phyloP scores from a whole-genome alignment of 306 rosid genomes.

The Calophaca sinica region DNA sequence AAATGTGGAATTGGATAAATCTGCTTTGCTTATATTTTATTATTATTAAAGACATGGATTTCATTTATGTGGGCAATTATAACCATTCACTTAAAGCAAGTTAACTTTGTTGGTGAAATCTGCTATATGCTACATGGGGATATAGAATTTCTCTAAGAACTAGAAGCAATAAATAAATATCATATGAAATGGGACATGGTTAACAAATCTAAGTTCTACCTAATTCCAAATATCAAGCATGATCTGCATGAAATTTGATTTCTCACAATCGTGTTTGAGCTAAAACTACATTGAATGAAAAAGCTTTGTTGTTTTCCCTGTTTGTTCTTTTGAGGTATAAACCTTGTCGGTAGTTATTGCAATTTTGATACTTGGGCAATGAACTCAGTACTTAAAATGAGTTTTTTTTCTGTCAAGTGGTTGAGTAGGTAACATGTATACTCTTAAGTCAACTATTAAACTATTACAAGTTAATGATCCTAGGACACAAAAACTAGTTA shows the following conservation, averaged over 20 bases:
- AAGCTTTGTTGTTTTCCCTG: background rate
- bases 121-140: constrained; percentile 11
- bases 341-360: background rate
- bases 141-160: constrained; percentile 4
- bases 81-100: background rate
- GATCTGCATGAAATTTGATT: constrained; percentile 7
- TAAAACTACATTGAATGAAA: background rate
- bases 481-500: background rate
- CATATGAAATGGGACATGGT: constrained; percentile 10
- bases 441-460: constrained; percentile 4
- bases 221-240: background rate
- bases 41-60: constrained; percentile 4
- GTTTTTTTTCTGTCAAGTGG: background rate
- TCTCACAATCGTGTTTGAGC: background rate
- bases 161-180: constrained; percentile 18
- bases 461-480: constrained; percentile 12
- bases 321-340: constrained; percentile 3
- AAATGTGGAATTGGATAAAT: constrained; percentile 4
- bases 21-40: constrained; percentile 4
- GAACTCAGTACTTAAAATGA: background rate
- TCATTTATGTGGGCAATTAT: constrained; percentile 16
- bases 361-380: constrained; percentile 19
- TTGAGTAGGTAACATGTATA: constrained; percentile 14
- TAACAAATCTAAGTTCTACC: constrained; percentile 1
- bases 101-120: constrained; percentile 31